Base-by-base conservation (phyloP, 2,329 filamentous ascomycete genomes). In the Furcasterigmium furcatum region DNA sequence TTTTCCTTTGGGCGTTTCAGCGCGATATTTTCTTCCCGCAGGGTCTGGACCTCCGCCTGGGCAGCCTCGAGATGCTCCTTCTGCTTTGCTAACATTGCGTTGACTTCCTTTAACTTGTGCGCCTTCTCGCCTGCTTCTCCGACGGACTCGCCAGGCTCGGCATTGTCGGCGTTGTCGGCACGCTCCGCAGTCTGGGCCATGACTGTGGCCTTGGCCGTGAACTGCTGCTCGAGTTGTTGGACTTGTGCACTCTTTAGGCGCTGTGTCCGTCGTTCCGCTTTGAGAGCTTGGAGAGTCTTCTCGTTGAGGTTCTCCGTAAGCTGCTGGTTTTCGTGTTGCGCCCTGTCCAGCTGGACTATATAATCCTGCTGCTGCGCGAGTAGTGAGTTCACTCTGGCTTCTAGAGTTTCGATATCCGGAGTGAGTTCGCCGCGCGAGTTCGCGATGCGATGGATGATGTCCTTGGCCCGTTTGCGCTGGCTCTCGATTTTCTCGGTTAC, bases 181-280 rank as follows among this genome's bases (percentile, higher is more conserved):
- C 83, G 83, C 49, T 79, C 68, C 19, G 74, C 68, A 6, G 71
- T 67, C 5, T 74, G 70, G 19, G 59, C 66, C 60, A 74, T 61
- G 5, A 65, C 61, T 58, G 70, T 73, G 7, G 77, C 81, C 46
- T 85, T 85, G 47, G 88, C 79, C 43, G 91, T 80, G 25, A 91
- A 91, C 67, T 96, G 89, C 58, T 90, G 87, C 63, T 97, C 94
- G 48, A 99, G 69, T 63, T 95, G 96, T 50, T 91, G 88, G 2
- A 96, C 91, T 46, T 95, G 91, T 14, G 84, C 72, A 61, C 94
- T 99, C 66, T 89, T 92, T 20, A 87, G 82, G 36, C 94, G 83
- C 63, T 99, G 94, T 43, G 97, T 74, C 63, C 91, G 94, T 72
- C 95, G 95, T 64, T 99, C 94, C 0, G 94, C 94, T 55, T 95